phyloP scores from a whole-genome alignment of 768 basidiomycete species.

The Lactifluus hygrophoroides region DNA sequence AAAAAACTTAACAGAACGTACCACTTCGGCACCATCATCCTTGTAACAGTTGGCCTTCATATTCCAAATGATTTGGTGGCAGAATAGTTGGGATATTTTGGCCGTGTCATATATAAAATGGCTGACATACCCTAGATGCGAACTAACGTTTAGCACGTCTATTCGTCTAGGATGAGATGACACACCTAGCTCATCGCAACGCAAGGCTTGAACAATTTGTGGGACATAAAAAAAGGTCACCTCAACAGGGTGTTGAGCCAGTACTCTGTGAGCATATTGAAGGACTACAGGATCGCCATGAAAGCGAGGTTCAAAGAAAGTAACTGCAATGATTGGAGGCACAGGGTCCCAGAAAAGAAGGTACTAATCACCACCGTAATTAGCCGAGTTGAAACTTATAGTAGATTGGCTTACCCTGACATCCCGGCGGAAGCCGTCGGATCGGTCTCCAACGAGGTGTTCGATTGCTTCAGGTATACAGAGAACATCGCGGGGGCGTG shows the following conservation, averaged over 20 bases:
- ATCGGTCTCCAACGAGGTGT: constrained; percentile 66
- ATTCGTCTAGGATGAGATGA: not conserved
- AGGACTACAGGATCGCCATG: constrained; percentile 76
- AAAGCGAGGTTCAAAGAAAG: constrained; percentile 80
- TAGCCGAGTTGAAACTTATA: not conserved
- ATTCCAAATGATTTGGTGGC: constrained; percentile 99
- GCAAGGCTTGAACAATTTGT: constrained; percentile 93
- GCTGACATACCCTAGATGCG: constrained; percentile 71
- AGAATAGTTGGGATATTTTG: constrained; percentile 94
- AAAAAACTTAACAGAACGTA: constrained; percentile 27
- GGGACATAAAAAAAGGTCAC: constrained; percentile 99
- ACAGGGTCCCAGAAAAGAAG: constrained; percentile 85
- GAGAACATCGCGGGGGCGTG: constrained; percentile 59
- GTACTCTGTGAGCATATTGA: constrained; percentile 93
- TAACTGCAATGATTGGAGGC: constrained; percentile 71
- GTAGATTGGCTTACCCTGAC: constrained; percentile 49
- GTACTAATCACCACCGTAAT: constrained; percentile 45
- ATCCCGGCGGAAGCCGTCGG: constrained; percentile 56
- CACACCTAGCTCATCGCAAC: constrained; percentile 81
- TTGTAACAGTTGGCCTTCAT: constrained; percentile 98
- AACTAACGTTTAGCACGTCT: not conserved
- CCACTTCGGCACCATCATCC: constrained; percentile 81
- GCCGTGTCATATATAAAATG: constrained; percentile 96
- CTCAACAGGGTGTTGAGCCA: constrained; percentile 91
- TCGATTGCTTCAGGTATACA: constrained; percentile 74